A percentile compares a stretch with the other conserved stretches of the same genome.
Conservation (phyloP, 1,284 basidiomycete species). For the Rhodotorula sp. region DNA sequence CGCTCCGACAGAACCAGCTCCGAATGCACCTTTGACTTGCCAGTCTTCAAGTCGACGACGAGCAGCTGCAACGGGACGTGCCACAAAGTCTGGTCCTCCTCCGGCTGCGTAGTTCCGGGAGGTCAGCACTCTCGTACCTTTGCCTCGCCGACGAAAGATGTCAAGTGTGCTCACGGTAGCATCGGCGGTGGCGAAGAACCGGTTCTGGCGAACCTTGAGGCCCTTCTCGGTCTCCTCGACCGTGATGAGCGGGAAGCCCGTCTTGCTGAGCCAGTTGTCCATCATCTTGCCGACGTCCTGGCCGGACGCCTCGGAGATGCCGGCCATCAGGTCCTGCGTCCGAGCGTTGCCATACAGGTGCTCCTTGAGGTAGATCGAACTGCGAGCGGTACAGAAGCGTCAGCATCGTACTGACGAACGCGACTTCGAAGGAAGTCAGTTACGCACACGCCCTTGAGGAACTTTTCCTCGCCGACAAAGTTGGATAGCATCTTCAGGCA, state of each 20-base stretch:
- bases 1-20: constrained; percentile 56
- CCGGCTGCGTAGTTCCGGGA: constrained; percentile 49
- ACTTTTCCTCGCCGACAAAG: constrained; percentile 80
- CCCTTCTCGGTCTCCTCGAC: constrained; percentile 74
- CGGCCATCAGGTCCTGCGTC: constrained; percentile 87
- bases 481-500: constrained; percentile 89
- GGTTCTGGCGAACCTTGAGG: constrained; percentile 67
- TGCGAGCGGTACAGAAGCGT: constrained; percentile 52
- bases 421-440: too few species aligned
- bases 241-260: constrained; percentile 63
- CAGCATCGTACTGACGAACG: background rate
- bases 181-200: constrained; percentile 84
- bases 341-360: constrained; percentile 80
- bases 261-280: constrained; percentile 88
- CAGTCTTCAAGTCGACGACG: constrained; percentile 57
- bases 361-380: constrained; percentile 79
- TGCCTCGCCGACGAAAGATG: background rate
- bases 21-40: constrained; percentile 63
- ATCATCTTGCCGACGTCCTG: constrained; percentile 77
- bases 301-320: constrained; percentile 75
- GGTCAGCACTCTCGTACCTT: too few species aligned
- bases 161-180: constrained; percentile 52
- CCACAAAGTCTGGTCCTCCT: constrained; percentile 93
- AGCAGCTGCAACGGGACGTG: constrained; percentile 71
- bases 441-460: constrained; percentile 49